Percentiles rank a stretch among this genome's conserved stretches.
phyloP scores from a whole-genome alignment of 2,329 filamentous ascomycete genomes.

The Ophiostoma pallidulum region DNA sequence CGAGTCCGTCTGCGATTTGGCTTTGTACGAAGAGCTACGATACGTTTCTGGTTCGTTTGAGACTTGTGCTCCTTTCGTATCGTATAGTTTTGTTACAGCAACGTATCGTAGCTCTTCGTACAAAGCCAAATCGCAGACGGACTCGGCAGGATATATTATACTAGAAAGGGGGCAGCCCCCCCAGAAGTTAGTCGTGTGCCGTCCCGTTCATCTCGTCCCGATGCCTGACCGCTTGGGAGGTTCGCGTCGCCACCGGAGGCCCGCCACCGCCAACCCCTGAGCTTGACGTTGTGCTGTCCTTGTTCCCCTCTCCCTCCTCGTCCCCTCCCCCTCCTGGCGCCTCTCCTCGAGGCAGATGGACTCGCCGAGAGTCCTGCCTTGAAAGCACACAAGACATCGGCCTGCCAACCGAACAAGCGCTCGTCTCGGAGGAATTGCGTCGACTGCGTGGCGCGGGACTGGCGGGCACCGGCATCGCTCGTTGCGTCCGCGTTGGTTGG shows the following conservation, averaged over 20 bases:
- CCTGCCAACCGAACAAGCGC: too few relatives aligned
- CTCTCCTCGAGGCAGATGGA: background rate
- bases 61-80: constrained; percentile 11
- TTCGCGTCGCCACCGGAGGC: too few relatives aligned
- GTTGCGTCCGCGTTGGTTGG: background rate
- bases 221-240: background rate
- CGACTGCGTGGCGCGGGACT: background rate
- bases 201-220: background rate
- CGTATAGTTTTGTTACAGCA: constrained; percentile 17
- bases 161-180: background rate
- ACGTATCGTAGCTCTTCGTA: constrained; percentile 17
- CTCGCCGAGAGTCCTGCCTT: too few relatives aligned
- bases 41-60: constrained; percentile 8
- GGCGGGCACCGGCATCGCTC: background rate
- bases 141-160: constrained; percentile 11
- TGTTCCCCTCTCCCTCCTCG: too few relatives aligned
- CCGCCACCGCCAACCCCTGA: too few relatives aligned
- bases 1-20: constrained; percentile 7
- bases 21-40: constrained; percentile 16
- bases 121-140: constrained; percentile 12
- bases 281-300: too few relatives aligned
- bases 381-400: too few relatives aligned
- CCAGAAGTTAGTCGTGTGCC: background rate
- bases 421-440: background rate
- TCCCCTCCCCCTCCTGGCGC: too few relatives aligned